Evolutionary conservation across 1,284 basidiomycete species (phyloP).

Genomic region (Tilletiopsis washingtonensis): DNA sequence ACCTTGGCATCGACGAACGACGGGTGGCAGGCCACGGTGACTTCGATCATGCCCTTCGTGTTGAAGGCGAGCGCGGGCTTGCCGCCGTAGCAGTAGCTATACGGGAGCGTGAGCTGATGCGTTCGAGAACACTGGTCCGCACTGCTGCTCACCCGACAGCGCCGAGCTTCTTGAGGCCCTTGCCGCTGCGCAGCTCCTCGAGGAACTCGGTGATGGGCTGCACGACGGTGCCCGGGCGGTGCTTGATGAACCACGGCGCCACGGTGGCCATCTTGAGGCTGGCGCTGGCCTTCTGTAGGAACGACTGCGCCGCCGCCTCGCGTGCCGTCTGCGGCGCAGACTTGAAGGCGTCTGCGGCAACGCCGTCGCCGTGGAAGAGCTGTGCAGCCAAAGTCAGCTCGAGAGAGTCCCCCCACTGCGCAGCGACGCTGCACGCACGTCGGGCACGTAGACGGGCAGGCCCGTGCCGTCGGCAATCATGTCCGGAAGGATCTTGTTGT

Average conservation of each 20-base stretch:
- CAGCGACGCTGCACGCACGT: constrained; percentile 1
- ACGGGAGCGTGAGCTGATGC: not conserved
- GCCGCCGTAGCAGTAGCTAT: constrained; percentile 58
- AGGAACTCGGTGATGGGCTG: constrained; percentile 14
- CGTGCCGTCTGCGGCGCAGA: constrained; percentile 13
- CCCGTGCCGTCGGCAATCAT: constrained; percentile 53
- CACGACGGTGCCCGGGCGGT: constrained; percentile 11
- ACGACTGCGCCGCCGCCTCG: constrained; percentile 6
- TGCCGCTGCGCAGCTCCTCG: constrained; percentile 48
- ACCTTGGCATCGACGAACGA: constrained; percentile 46
- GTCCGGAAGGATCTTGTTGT: constrained; percentile 60
- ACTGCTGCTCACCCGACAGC: constrained; percentile 53
- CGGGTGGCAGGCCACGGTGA: constrained; percentile 58
- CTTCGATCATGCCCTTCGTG: constrained; percentile 48
- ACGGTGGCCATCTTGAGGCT: constrained; percentile 7
- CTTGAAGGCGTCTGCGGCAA: constrained; percentile 8
- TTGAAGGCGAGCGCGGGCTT: constrained; percentile 35
- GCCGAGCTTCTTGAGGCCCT: constrained; percentile 58
- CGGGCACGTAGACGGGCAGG: constrained; percentile 58
- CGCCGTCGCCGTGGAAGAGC: constrained; percentile 20
- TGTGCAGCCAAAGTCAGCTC: not conserved
- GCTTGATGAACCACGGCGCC: constrained; percentile 13
- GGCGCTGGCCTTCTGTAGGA: constrained; percentile 14
- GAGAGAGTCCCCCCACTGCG: not conserved
- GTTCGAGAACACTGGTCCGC: not conserved